Base-by-base conservation (phyloP, 768 basidiomycete species). In the Hygrophorus pudorinus region DNA sequence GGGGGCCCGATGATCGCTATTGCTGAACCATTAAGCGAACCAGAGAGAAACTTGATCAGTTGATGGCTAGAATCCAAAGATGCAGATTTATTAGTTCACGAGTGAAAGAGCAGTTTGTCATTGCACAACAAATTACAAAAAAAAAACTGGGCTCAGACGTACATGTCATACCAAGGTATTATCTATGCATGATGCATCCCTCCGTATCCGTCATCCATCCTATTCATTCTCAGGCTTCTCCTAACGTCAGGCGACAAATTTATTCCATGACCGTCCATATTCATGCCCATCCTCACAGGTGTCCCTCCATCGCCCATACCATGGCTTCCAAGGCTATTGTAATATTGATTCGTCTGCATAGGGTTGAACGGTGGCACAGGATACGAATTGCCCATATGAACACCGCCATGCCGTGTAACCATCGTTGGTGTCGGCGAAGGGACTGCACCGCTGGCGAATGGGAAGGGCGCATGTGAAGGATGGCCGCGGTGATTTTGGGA, bases 221-320 rank as follows among this genome's bases (percentile, higher is more conserved):
- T 51, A 29, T 32, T 52, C 51, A 53, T 64, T 31, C 57, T 59
- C 16, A 59, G 50, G 20, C 64, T 51, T 42, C 56, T 51, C 27
- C 47, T 46, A 27, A 57, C 49, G 2, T 50, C 48, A 20, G 53
- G 53, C 14, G 48, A 43, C 7, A 41, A 37, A 37, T 45, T 51
- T 52, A 65, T 61, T 7, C 59, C 59, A 13, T 58, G 58, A 16
- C 53, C 58, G 49, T 52, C 58, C 54, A 57, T 58, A 31, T 51
- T 53, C 56, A 60, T 59, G 0, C 58, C 59, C 60, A 67, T 65
- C 20, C 65, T 47, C 57, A 67, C 64, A 7, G 67, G 65, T 20
- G 61, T 60, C 4, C 38, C 46, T 13, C 52, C 54, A 30, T 62
- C 57, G 13, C 51, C 57, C 9, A 55, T 59, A 13, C 33, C 13